phyloP scores from a whole-genome alignment of 2,329 filamentous ascomycete genomes.

The Venturia asperata region DNA sequence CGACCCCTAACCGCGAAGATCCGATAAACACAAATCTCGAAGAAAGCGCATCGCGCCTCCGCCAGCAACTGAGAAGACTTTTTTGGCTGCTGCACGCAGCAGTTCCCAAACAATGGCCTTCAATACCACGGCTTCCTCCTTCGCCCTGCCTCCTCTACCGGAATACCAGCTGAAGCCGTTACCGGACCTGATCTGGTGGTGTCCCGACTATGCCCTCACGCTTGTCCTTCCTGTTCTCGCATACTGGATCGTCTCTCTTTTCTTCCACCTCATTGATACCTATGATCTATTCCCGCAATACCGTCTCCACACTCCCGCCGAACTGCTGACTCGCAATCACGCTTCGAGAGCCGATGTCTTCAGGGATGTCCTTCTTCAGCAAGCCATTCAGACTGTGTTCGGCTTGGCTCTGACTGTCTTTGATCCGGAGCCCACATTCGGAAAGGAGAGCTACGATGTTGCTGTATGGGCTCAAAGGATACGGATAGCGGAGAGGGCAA shows the following conservation, averaged over 20 bases:
- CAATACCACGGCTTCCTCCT: conserved; percentile 41
- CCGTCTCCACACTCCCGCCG: conserved; percentile 87
- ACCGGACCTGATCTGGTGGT: conserved; percentile 64
- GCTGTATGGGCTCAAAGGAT: conserved; percentile 83
- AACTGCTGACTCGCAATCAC: conserved; percentile 80
- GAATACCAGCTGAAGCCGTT: conserved; percentile 66
- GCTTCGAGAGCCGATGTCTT: conserved; percentile 78
- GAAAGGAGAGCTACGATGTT: conserved; percentile 77
- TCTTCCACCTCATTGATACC: conserved; percentile 83
- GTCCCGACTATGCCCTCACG: conserved; percentile 74
- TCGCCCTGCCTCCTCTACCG: conserved; percentile 76
- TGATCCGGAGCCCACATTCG: conserved; percentile 66
- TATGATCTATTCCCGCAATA: conserved; percentile 85
- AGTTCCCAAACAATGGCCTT: conserved; percentile 16
- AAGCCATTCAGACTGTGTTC: conserved; percentile 75
- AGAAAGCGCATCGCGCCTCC: conserved; percentile 8
- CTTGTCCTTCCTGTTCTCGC: conserved; percentile 69
- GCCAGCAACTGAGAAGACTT: background rate
- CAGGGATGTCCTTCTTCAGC: conserved; percentile 85
- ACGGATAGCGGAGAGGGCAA: conserved; percentile 66
- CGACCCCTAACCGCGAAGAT: conserved; percentile 6
- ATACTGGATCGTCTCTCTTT: conserved; percentile 80
- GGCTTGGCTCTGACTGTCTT: conserved; percentile 60
- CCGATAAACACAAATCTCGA: conserved; percentile 5
- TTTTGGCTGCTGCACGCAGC: conserved; percentile 7